These are phyloP conservation scores for Ichthyophthirius multifiliis DNA, from an alignment of 169 alveolate species.

Conservation along the genomic window DNA sequence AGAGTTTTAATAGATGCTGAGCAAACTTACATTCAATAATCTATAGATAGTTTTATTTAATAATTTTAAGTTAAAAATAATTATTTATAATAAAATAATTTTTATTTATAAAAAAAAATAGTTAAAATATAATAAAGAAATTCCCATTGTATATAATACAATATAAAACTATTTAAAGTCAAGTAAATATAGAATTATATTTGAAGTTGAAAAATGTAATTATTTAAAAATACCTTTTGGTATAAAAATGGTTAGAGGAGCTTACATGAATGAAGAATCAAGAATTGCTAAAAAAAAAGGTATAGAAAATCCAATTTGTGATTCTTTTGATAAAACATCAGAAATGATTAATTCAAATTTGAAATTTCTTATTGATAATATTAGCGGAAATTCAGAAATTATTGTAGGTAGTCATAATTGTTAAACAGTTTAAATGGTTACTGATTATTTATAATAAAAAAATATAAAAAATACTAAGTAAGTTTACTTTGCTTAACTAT, in stretches of 20 bases:
- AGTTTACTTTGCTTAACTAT: slow-evolving; percentile 33
- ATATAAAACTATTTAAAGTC: slow-evolving; percentile 28
- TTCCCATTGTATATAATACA: slow-evolving; percentile 12
- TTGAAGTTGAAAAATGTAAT: slow-evolving; percentile 24
- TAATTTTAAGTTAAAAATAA: background rate
- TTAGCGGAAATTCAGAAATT: background rate
- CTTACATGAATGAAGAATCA: slow-evolving; percentile 29
- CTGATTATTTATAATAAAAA: slow-evolving; percentile 5
- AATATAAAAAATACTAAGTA: background rate
- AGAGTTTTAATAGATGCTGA: slow-evolving; percentile 31
- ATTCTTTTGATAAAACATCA: slow-evolving; percentile 17
- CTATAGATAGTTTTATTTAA: slow-evolving; percentile 23
- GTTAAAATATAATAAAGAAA: slow-evolving; percentile 15
- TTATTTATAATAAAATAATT: background rate
- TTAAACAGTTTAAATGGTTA: background rate
- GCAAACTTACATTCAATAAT: slow-evolving; percentile 16
- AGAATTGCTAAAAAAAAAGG: slow-evolving; percentile 19
- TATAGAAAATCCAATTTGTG: slow-evolving; percentile 26
- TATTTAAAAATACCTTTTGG: slow-evolving; percentile 7
- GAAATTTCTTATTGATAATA: slow-evolving; percentile 10
- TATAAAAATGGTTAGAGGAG: slow-evolving; percentile 41
- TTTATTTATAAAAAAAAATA: background rate
- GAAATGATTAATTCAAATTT: slow-evolving; percentile 25
- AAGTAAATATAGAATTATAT: slow-evolving; percentile 1
- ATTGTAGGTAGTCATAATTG: slow-evolving; percentile 37